Evolutionary conservation across 805 yeast species (phyloP).

Genomic region (Debaryomyces hansenii): DNA sequence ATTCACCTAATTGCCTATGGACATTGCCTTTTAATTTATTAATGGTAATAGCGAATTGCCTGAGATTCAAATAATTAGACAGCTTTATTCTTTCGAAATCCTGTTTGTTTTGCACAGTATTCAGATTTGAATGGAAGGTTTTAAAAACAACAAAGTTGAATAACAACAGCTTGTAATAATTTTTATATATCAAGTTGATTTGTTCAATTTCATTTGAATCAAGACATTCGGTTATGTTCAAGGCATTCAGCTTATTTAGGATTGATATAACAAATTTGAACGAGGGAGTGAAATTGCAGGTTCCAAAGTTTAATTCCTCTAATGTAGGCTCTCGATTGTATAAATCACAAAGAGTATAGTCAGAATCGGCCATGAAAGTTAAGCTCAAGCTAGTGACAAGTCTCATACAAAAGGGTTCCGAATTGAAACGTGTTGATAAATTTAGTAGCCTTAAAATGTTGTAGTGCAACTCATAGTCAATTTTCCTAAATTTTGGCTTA

Average conservation of each 20-base stretch:
- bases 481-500: constrained; percentile 2
- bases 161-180: constrained; percentile 17
- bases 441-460: constrained; percentile 16
- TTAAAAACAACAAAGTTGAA: constrained; percentile 6
- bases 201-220: neutral
- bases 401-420: neutral
- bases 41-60: constrained; percentile 8
- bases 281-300: neutral
- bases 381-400: constrained; percentile 3
- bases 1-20: constrained; percentile 19
- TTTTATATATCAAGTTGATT: constrained; percentile 8
- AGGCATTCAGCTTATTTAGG: constrained; percentile 1
- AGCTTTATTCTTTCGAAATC: constrained; percentile 2
- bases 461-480: constrained; percentile 21
- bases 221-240: constrained; percentile 3
- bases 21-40: constrained; percentile 14
- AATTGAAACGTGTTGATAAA: neutral
- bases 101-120: neutral
- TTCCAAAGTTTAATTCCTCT: neutral
- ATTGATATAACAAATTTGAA: neutral
- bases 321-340: neutral
- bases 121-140: constrained; percentile 1
- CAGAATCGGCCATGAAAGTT: neutral
- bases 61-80: constrained; percentile 6
- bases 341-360: neutral